Base-by-base conservation (phyloP, 1,284 basidiomycete species). In the Mycocalia duriaeana region DNA sequence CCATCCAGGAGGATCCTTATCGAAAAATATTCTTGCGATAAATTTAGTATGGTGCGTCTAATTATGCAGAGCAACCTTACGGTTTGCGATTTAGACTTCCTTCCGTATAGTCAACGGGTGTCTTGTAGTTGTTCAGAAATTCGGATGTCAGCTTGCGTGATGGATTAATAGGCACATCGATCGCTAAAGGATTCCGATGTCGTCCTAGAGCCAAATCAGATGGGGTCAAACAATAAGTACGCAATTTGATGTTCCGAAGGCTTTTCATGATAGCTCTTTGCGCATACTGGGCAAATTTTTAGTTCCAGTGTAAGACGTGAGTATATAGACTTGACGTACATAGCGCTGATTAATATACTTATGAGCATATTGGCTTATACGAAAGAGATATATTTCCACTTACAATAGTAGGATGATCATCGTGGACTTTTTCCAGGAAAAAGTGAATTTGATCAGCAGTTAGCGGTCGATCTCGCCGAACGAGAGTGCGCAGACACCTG, bases 211-310 rank as follows among this genome's bases (percentile, higher is more conserved):
- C 73, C 18, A 85, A 61, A 51, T 89, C 82, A 16, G 72, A 68
- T n/a, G 82, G 75, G 14, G 67, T 70, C 4, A 66, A 61, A 51
- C 74, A 74, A 45, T 86, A 80, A 1, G 91, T 88, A 19, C 91
- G 79, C n/a, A 95, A 62, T 65, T 94, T 94, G 64, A 94, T 75
- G 59, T 77, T 78, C 25, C 81, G 72, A 8, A 77, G 63, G 38
- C 71, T 71, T 60, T 87, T 88, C 76, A 85, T 81, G 23, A 84
- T 62, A 2, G 79, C 81, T 50, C 82, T 69, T 61, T 85, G 83
- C 1, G 84, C 78, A 63, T 86, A 86, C 84, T 86, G 43, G 22
- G 39, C 40, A 26, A 34, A 4, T 34, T 44, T 26, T 24, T n/a
- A n/a, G n/a, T n/a, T n/a, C n/a, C n/a, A n/a, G n/a, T n/a, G n/a